Evolutionary conservation across 495 filamentous ascomycete species (phyloP).

Genomic region (Hyphodiscus hymeniophilus): DNA sequence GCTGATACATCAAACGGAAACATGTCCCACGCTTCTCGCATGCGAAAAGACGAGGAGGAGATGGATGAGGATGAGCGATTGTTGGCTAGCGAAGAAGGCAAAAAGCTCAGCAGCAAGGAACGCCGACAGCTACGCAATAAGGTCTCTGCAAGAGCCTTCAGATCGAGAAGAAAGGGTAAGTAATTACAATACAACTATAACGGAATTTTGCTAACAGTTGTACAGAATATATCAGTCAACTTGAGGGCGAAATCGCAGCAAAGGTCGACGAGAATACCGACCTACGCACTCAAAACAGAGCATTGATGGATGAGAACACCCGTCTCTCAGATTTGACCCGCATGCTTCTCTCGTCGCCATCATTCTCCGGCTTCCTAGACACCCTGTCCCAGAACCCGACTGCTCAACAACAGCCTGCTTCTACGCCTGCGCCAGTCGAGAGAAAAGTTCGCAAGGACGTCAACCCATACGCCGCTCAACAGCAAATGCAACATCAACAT

Average conservation of each 20-base stretch:
- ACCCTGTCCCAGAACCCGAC: slow-evolving; percentile 52
- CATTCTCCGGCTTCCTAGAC: slow-evolving; percentile 75
- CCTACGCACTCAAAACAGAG: slow-evolving; percentile 63
- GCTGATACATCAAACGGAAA: slow-evolving; percentile 34
- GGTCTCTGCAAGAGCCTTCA: slow-evolving; percentile 93
- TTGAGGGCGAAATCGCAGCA: slow-evolving; percentile 74
- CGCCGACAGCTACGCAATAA: slow-evolving; percentile 94
- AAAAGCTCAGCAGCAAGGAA: slow-evolving; percentile 93
- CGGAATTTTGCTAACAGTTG: slow-evolving; percentile 37
- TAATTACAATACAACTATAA: neutral
- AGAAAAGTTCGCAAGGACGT: slow-evolving; percentile 53
- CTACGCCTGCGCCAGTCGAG: slow-evolving; percentile 20
- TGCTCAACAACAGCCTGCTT: slow-evolving; percentile 23
- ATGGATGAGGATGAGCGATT: slow-evolving; percentile 98
- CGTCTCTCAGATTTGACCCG: slow-evolving; percentile 69
- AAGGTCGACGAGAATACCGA: slow-evolving; percentile 65
- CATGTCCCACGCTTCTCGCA: slow-evolving; percentile 47
- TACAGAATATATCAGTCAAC: slow-evolving; percentile 86
- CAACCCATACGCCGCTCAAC: slow-evolving; percentile 49
- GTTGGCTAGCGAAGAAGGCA: slow-evolving; percentile 90
- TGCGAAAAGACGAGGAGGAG: slow-evolving; percentile 83
- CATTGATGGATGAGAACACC: slow-evolving; percentile 69
- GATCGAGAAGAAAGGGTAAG: slow-evolving; percentile 91
- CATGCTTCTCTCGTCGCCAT: slow-evolving; percentile 77
- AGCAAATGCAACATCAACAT: slow-evolving; percentile 48